Percentiles rank a stretch among this genome's conserved stretches.
Evolutionary conservation across 2,329 filamentous ascomycete species (phyloP).

Genomic region (Colletotrichum trifolii): DNA sequence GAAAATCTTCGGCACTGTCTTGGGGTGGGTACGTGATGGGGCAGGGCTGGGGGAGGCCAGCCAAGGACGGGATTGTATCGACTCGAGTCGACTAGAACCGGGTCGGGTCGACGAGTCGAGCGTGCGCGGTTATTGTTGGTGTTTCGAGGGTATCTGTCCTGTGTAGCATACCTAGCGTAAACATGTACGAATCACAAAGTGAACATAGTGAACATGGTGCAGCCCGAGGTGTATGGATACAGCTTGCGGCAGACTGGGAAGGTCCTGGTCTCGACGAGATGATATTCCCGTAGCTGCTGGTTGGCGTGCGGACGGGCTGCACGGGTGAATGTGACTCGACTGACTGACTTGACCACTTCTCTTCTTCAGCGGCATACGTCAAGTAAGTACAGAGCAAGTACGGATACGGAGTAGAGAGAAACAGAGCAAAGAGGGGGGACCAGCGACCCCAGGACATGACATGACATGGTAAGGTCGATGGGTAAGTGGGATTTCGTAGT

Average conservation of each 20-base stretch:
- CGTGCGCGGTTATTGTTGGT: too few relatives aligned
- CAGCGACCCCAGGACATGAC: too few relatives aligned
- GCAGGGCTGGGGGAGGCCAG: constrained; percentile 44
- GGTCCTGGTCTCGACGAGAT: too few relatives aligned
- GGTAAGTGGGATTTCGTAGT: too few relatives aligned
- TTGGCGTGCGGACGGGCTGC: constrained; percentile 1
- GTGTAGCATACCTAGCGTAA: neutral
- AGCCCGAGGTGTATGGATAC: too few relatives aligned
- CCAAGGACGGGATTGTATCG: constrained; percentile 40
- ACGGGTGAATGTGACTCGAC: neutral
- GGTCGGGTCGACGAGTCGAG: constrained; percentile 11
- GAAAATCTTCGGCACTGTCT: constrained; percentile 61
- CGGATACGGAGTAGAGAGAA: neutral
- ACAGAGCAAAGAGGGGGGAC: too few relatives aligned
- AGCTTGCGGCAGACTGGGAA: too few relatives aligned
- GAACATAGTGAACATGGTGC: too few relatives aligned
- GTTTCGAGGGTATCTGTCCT: too few relatives aligned
- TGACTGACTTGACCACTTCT: constrained; percentile 28
- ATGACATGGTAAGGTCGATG: too few relatives aligned
- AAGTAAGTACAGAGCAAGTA: constrained; percentile 33
- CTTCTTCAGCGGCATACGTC: constrained; percentile 45
- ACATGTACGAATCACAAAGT: too few relatives aligned
- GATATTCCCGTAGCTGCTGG: constrained; percentile 6
- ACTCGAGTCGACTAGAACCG: constrained; percentile 25
- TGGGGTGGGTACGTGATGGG: constrained; percentile 53